Percentiles rank a stretch among this genome's conserved stretches.
Evolutionary conservation across 192 early-diverging fungal species (phyloP).

Genomic region (Linnemannia schmuckeri): DNA sequence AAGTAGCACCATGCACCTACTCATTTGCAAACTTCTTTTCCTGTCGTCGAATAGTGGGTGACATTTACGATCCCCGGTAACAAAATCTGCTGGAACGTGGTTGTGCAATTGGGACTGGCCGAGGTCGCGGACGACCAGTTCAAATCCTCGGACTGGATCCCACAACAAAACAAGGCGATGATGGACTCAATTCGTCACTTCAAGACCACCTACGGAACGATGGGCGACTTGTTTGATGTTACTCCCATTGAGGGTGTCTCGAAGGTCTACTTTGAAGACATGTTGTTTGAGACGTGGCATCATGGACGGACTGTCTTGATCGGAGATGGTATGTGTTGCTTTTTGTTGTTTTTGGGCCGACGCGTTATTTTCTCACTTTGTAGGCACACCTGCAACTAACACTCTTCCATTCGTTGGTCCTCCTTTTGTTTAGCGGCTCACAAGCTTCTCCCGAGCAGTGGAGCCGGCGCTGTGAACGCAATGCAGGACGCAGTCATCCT

Average conservation of each 20-base stretch:
- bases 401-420: not conserved
- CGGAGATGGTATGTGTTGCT: slow-evolving; percentile 7
- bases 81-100: slow-evolving; percentile 26
- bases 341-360: not conserved
- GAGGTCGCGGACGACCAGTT: slow-evolving; percentile 4
- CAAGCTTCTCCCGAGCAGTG: slow-evolving; percentile 13
- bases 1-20: too few relatives aligned
- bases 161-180: slow-evolving; percentile 2
- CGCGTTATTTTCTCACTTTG: not conserved
- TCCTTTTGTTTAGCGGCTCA: not conserved
- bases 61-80: slow-evolving; percentile 3
- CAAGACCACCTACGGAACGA: slow-evolving; percentile 1
- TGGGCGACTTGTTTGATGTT: slow-evolving; percentile 16
- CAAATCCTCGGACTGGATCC: slow-evolving; percentile 22
- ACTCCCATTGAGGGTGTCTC: slow-evolving; percentile 14
- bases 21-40: not conserved
- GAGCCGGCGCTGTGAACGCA: not conserved
- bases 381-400: too few relatives aligned
- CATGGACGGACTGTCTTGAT: not conserved
- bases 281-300: not conserved
- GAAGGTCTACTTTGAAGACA: slow-evolving; percentile 9
- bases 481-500: slow-evolving; percentile 23
- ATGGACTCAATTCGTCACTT: slow-evolving; percentile 16
- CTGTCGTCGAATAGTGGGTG: slow-evolving; percentile 8
- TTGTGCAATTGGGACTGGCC: slow-evolving; percentile 4